Percentiles rank a stretch among this genome's conserved stretches.
Conservation (phyloP, 2,329 filamentous ascomycete genomes). For the Trichoderma endophyticum region DNA sequence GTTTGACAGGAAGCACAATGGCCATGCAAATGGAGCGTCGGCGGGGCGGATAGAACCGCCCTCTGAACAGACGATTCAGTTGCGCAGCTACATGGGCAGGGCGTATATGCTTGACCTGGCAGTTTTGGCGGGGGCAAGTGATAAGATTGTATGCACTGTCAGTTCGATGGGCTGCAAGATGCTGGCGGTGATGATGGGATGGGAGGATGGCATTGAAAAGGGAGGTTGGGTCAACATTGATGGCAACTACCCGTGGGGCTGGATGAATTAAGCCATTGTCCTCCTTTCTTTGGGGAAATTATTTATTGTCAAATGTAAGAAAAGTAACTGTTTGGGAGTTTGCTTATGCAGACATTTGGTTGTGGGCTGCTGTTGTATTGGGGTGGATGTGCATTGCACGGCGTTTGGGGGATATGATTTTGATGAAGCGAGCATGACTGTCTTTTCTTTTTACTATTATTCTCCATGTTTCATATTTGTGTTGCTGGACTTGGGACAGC, state of each 20-base stretch:
- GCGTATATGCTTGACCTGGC: constrained; percentile 79
- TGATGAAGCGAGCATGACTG: neutral
- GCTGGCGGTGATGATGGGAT: constrained; percentile 82
- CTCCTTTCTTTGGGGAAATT: neutral
- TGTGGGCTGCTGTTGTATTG: neutral
- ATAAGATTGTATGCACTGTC: constrained; percentile 73
- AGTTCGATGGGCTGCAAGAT: constrained; percentile 70
- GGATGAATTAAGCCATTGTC: constrained; percentile 29
- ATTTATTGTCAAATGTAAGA: neutral
- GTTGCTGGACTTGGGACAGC: neutral
- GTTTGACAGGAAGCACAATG: constrained; percentile 40
- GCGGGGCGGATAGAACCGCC: constrained; percentile 23
- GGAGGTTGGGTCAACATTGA: constrained; percentile 78
- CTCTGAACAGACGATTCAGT: constrained; percentile 55
- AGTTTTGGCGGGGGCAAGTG: constrained; percentile 65
- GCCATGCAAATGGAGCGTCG: constrained; percentile 28
- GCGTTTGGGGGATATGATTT: constrained; percentile 17
- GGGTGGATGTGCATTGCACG: constrained; percentile 19
- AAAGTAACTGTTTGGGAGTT: neutral
- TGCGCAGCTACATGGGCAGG: constrained; percentile 73
- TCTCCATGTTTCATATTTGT: neutral
- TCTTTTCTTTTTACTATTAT: neutral
- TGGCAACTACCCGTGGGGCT: constrained; percentile 62
- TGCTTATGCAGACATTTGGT: neutral
- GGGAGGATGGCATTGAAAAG: constrained; percentile 62